Percentiles rank a stretch among this genome's conserved stretches.
Evolutionary conservation across 768 basidiomycete species (phyloP).

Genomic region (Pleurotus platypus): DNA sequence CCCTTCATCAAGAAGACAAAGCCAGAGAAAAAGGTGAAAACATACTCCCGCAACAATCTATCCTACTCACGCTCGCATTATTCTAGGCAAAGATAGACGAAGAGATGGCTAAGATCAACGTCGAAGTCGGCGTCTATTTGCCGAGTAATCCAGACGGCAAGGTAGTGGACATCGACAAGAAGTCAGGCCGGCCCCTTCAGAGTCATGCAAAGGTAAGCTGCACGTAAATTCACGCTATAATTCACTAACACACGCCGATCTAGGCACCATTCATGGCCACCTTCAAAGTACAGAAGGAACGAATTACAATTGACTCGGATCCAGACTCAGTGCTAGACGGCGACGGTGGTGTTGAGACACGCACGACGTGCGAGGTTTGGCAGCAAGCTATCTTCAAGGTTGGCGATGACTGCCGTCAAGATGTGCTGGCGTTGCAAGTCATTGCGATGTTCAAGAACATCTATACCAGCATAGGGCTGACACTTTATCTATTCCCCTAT

Average conservation of each 20-base stretch:
- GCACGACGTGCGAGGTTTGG: slow-evolving; percentile 83
- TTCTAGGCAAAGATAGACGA: slow-evolving; percentile 95
- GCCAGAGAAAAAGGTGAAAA: slow-evolving; percentile 86
- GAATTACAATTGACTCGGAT: slow-evolving; percentile 60
- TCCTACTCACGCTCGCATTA: slow-evolving; percentile 1
- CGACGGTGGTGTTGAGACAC: slow-evolving; percentile 55
- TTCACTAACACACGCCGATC: no score
- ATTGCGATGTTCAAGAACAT: slow-evolving; percentile 99
- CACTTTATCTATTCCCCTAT: slow-evolving; percentile 91
- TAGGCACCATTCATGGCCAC: slow-evolving; percentile 99
- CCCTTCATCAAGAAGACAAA: slow-evolving; percentile 95
- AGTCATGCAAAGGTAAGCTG: slow-evolving; percentile 88
- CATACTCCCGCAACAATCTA: neutral
- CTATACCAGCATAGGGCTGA: slow-evolving; percentile 84
- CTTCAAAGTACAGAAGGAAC: slow-evolving; percentile 94
- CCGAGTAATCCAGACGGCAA: slow-evolving; percentile 97
- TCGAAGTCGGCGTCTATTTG: slow-evolving; percentile 94
- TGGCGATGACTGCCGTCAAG: slow-evolving; percentile 98
- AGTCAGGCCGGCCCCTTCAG: slow-evolving; percentile 92
- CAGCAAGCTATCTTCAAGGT: slow-evolving; percentile 99
- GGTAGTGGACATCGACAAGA: slow-evolving; percentile 96
- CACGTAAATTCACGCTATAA: neutral
- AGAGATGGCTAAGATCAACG: slow-evolving; percentile 94
- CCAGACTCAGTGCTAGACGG: slow-evolving; percentile 72
- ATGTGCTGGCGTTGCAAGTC: slow-evolving; percentile 93